Percentiles rank a stretch among this genome's conserved stretches.
Conservation (phyloP, 2,329 filamentous ascomycete species). For the Fusarium ambrosium region DNA sequence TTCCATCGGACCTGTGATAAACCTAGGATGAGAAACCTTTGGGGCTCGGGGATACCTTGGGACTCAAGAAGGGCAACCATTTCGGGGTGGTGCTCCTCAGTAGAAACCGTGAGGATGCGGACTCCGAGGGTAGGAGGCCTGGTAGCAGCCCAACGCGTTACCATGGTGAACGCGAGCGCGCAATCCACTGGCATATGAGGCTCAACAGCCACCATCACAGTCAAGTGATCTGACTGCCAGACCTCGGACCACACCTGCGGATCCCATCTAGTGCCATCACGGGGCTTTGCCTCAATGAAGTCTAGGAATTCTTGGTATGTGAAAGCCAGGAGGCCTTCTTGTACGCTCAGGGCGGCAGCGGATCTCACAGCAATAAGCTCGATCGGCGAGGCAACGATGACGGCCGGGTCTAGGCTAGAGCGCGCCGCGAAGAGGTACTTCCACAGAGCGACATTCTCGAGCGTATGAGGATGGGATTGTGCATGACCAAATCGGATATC, state of each 20-base stretch:
- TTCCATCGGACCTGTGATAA: too few species aligned
- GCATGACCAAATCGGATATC: too few species aligned
- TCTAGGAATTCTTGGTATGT: neutral
- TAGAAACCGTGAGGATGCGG: neutral
- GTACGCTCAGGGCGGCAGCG: too few species aligned
- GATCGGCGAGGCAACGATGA: too few species aligned
- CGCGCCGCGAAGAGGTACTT: too few species aligned
- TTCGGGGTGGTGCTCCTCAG: neutral
- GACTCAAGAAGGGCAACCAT: neutral
- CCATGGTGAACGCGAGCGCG: neutral
- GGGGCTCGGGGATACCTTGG: too few species aligned
- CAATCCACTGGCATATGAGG: neutral
- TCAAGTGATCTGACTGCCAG: neutral
- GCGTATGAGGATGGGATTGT: too few species aligned
- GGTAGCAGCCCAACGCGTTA: neutral
- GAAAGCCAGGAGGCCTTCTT: too few species aligned
- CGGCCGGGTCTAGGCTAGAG: too few species aligned
- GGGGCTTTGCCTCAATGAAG: neutral
- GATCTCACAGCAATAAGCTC: too few species aligned
- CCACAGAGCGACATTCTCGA: too few species aligned
- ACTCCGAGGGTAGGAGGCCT: neutral
- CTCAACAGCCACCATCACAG: neutral
- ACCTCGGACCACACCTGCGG: neutral
- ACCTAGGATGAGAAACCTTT: too few species aligned
- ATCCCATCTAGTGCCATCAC: neutral